Evolutionary conservation across 2,329 filamentous ascomycete species (phyloP), one percentile per base, ranked within the genome.

Genomic region (Colletotrichum shisoi): DNA sequence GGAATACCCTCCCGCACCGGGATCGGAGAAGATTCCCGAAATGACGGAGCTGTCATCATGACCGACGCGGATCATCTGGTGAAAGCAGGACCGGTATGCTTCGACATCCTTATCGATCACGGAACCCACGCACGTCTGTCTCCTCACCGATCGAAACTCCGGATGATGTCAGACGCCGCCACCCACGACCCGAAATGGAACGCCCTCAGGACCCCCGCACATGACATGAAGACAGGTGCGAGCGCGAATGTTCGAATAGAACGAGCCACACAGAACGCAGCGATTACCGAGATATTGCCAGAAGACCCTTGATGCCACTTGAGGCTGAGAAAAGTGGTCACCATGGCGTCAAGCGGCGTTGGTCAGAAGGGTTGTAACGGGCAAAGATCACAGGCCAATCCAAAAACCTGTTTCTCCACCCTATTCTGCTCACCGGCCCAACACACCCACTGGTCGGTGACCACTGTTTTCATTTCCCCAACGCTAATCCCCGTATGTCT

Each of bases 271-370:
- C 27, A 52, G 21, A 40, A 24, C 40, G 19, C 39, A 67, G 56
- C 31, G 53, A 67, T 58, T 58, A 19, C 27, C 17, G 31, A 5
- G 8, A 15, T 9, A 34, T 31, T 45, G 8, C 19, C 13, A 37
- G 27, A 40, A 17, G 12, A 42, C 31, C 12, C 46, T 24, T 46
- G n/a, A 45, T 34, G 56, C 42, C 56, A 57, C 24, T 52, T 53
- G 60, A 49, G 64, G 64, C 60, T 63, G 60, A 56, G 39, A 2
- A 15, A 13, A 17, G 58, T 37, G n/a, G 53, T 67, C 63, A 63
- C 21, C 13, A 54, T 53, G 48, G 37, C 61, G 65, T 65, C 65
- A 68, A 56, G 17, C 34, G 48, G 27, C 61, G 54, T 68, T 44
- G 59, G 49, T 31, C 37, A 13, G 11, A n/a, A 31, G 4, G 21